A percentile compares a stretch with the other conserved stretches of the same genome.
Evolutionary conservation across 306 rosid species (phyloP).

Genomic region (Mimosa pudica): DNA sequence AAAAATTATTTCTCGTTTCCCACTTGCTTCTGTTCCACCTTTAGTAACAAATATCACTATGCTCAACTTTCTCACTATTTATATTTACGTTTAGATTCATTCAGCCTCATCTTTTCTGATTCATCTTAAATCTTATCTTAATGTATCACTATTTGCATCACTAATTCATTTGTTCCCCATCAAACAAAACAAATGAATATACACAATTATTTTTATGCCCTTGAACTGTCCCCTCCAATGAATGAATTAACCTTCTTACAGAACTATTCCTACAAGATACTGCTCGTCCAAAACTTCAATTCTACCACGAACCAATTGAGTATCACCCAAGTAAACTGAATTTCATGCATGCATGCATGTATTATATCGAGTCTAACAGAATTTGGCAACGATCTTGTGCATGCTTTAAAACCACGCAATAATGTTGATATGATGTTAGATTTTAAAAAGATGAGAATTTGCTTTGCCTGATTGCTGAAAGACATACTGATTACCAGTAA

Average conservation of each 20-base stretch:
- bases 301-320: background rate
- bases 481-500: slow-evolving; percentile 21
- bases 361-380: background rate
- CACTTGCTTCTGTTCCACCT: slow-evolving; percentile 56
- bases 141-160: background rate
- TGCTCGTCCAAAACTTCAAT: background rate
- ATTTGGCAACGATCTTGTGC: background rate
- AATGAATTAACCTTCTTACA: background rate
- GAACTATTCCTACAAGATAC: background rate
- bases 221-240: background rate
- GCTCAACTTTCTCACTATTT: background rate
- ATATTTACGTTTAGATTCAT: slow-evolving; percentile 3
- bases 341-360: no score
- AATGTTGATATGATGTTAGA: slow-evolving; percentile 17
- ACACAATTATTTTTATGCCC: background rate
- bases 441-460: slow-evolving; percentile 6
- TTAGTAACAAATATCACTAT: slow-evolving; percentile 34
- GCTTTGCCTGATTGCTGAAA: background rate
- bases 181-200: background rate
- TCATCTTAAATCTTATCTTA: background rate
- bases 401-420: slow-evolving; percentile 38
- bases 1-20: slow-evolving; percentile 25
- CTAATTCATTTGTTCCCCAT: background rate
- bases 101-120: background rate
- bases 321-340: background rate